Evolutionary conservation across 352 stramenopile species (phyloP).

Genomic region (Phytopythium litorale): DNA sequence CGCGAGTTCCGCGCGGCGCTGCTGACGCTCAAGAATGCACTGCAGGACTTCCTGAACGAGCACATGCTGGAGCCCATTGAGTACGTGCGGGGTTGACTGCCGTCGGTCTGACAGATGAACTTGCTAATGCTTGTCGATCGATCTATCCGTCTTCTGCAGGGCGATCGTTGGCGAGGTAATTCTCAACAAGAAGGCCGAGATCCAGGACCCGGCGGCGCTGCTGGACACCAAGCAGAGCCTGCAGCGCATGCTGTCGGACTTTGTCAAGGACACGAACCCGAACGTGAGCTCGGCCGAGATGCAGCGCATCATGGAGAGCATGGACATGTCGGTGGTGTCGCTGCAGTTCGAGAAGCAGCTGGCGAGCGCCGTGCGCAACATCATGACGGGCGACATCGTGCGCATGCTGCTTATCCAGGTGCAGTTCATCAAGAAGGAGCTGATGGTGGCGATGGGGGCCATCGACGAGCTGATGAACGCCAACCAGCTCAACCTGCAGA

Average conservation of each 20-base stretch:
- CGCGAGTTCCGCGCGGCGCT: constrained; percentile 53
- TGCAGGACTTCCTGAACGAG: constrained; percentile 73
- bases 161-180: constrained; percentile 77
- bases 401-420: constrained; percentile 87
- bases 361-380: constrained; percentile 56
- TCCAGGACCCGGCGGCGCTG: constrained; percentile 73
- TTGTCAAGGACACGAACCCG: constrained; percentile 73
- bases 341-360: constrained; percentile 71
- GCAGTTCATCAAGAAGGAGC: constrained; percentile 89
- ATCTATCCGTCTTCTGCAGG: constrained; percentile 18
- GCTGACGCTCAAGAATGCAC: constrained; percentile 25
- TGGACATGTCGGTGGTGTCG: constrained; percentile 78
- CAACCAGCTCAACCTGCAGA: constrained; percentile 85
- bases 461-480: constrained; percentile 87
- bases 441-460: constrained; percentile 85
- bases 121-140: background rate
- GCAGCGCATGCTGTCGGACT: constrained; percentile 77
- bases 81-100: constrained; percentile 12
- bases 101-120: background rate
- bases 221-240: constrained; percentile 79
- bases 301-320: constrained; percentile 48
- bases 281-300: constrained; percentile 32
- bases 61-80: constrained; percentile 78
- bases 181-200: constrained; percentile 82
- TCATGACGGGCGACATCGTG: constrained; percentile 84